phyloP scores from a whole-genome alignment of 305 asterid species.

The Andrographis paniculata region DNA sequence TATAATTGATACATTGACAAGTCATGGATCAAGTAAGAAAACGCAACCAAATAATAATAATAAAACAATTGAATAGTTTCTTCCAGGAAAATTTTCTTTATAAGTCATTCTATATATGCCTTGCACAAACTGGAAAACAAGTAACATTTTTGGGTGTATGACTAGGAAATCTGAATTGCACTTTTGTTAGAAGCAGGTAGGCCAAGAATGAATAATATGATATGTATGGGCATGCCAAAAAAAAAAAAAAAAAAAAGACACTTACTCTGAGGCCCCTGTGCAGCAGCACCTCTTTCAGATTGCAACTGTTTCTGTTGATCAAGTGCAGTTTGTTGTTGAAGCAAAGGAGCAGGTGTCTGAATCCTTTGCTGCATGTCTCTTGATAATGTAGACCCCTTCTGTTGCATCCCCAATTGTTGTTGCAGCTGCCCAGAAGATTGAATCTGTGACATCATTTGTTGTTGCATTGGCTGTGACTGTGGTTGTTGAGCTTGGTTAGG shows the following conservation, averaged over 20 bases:
- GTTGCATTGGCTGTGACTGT: slow-evolving; percentile 68
- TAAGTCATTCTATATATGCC: neutral
- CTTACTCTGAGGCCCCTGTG: slow-evolving; percentile 76
- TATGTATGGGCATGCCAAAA: slow-evolving; percentile 8
- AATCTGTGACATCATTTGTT: slow-evolving; percentile 76
- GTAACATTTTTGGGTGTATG: too few relatives aligned
- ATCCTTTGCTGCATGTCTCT: slow-evolving; percentile 81
- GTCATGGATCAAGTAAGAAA: too few relatives aligned
- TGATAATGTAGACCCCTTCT: slow-evolving; percentile 49
- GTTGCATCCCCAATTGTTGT: slow-evolving; percentile 67
- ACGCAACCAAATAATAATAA: too few relatives aligned
- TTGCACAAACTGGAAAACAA: neutral
- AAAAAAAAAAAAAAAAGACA: slow-evolving; percentile 11
- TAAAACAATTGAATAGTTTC: neutral
- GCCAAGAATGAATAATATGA: neutral
- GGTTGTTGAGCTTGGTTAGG: slow-evolving; percentile 71
- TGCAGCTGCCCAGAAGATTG: slow-evolving; percentile 78
- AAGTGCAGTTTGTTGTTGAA: slow-evolving; percentile 60
- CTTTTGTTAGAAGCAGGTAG: too few relatives aligned
- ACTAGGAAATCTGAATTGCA: too few relatives aligned
- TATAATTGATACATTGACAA: too few relatives aligned
- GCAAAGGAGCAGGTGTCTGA: slow-evolving; percentile 66
- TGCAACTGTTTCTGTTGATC: slow-evolving; percentile 88
- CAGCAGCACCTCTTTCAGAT: slow-evolving; percentile 57
- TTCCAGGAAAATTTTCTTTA: neutral